A percentile compares a stretch with the other conserved stretches of the same genome.
These are phyloP conservation scores for Magnusiomyces tetraspermus DNA, from an alignment of 1,139 yeast genomes.

Conservation along the genomic window DNA sequence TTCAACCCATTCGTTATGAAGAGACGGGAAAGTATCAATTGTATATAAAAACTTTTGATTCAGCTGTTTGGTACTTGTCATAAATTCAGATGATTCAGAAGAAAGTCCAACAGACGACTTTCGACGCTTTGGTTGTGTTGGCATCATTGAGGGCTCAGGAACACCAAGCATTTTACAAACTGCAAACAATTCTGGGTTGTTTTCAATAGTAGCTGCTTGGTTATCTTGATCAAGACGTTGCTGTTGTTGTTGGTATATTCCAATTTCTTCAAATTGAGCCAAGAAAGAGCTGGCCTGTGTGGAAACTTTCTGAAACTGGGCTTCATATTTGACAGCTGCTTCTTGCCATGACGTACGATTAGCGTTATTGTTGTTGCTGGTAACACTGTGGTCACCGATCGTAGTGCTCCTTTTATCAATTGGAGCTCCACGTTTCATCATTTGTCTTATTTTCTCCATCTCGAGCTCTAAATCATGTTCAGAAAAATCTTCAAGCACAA, in stretches of 20 bases:
- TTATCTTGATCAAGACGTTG: background rate
- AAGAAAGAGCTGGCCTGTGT: background rate
- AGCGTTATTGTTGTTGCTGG: background rate
- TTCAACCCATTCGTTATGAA: constrained; percentile 6
- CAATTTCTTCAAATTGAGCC: background rate
- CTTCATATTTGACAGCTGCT: background rate
- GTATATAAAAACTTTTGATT: background rate
- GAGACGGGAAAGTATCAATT: constrained; percentile 4
- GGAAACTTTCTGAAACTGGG: background rate
- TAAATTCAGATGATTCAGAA: background rate
- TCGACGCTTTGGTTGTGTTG: too few relatives aligned
- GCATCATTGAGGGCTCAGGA: background rate
- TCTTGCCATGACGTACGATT: background rate
- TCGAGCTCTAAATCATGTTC: background rate
- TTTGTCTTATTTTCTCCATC: background rate
- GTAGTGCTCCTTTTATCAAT: background rate
- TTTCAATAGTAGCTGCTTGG: background rate
- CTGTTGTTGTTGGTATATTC: background rate
- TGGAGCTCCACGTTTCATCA: background rate
- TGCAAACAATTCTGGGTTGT: background rate
- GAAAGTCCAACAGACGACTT: background rate
- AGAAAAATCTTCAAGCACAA: constrained; percentile 1
- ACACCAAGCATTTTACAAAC: background rate
- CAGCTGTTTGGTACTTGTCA: background rate
- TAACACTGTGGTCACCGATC: background rate